Evolutionary conservation across 441 rosid species (phyloP).

Genomic region (Viola pubescens): DNA sequence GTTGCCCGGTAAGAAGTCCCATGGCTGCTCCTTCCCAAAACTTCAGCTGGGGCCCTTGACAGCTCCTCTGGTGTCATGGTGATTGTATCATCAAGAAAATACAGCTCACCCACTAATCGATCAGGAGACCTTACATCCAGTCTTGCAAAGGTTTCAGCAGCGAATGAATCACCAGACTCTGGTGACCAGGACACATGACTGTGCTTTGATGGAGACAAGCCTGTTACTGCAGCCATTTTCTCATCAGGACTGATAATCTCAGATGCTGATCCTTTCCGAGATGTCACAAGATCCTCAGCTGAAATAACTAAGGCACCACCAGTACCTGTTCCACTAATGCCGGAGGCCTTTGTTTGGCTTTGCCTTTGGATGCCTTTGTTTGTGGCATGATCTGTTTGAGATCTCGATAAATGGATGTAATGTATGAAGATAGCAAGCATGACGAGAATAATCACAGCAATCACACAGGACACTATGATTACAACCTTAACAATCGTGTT

Average conservation of each 20-base stretch:
- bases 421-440: slow-evolving; percentile 67
- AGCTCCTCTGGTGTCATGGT: slow-evolving; percentile 85
- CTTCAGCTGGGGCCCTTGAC: slow-evolving; percentile 97
- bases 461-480: slow-evolving; percentile 61
- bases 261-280: slow-evolving; percentile 77
- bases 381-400: slow-evolving; percentile 33
- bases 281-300: slow-evolving; percentile 72
- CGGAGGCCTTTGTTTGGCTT: slow-evolving; percentile 46
- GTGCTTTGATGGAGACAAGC: slow-evolving; percentile 81
- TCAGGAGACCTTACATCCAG: slow-evolving; percentile 93
- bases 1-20: slow-evolving; percentile 96
- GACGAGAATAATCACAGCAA: slow-evolving; percentile 59
- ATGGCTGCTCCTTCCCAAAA: slow-evolving; percentile 96
- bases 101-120: slow-evolving; percentile 83
- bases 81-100: slow-evolving; percentile 87
- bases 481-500: slow-evolving; percentile 54
- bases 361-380: slow-evolving; percentile 39
- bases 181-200: slow-evolving; percentile 86
- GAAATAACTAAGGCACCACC: slow-evolving; percentile 71
- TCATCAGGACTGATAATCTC: slow-evolving; percentile 75
- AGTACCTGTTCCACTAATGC: slow-evolving; percentile 36
- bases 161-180: slow-evolving; percentile 82
- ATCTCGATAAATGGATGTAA: slow-evolving; percentile 55
- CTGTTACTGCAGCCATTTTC: slow-evolving; percentile 54
- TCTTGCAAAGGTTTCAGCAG: slow-evolving; percentile 70